Conservation (phyloP, 352 stramenopile genomes). For the Phytopythium oedochilum region DNA sequence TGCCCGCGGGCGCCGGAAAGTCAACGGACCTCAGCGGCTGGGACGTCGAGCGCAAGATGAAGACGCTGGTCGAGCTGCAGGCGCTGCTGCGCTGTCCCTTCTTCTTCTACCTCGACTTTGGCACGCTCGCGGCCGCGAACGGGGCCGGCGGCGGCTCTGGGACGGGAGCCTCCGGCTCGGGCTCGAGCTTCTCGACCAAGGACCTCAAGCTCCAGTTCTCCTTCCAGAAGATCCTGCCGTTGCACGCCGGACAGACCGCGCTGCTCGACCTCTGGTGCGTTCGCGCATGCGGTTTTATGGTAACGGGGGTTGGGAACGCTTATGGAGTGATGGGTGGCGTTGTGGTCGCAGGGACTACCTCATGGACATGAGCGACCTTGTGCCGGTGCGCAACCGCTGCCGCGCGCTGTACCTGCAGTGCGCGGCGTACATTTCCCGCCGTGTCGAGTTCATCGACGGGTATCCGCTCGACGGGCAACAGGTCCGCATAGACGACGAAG, state of each 20-base stretch:
- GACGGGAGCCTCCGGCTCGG: slow-evolving; percentile 6
- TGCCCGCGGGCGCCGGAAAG: slow-evolving; percentile 25
- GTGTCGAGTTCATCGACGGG: slow-evolving; percentile 73
- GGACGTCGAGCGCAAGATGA: slow-evolving; percentile 80
- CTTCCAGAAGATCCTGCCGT: slow-evolving; percentile 70
- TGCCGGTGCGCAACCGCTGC: slow-evolving; percentile 68
- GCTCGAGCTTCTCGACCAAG: slow-evolving; percentile 20
- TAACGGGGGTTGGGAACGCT: too few species aligned
- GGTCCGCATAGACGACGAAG: slow-evolving; percentile 35
- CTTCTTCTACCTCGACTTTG: slow-evolving; percentile 80
- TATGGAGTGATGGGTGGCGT: not conserved
- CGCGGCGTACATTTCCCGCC: slow-evolving; percentile 65
- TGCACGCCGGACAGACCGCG: slow-evolving; percentile 59
- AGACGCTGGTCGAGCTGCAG: slow-evolving; percentile 50
- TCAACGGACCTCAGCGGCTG: slow-evolving; percentile 61
- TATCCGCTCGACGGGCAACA: slow-evolving; percentile 53
- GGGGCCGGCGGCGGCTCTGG: slow-evolving; percentile 15
- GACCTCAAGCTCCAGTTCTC: slow-evolving; percentile 57
- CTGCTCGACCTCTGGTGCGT: slow-evolving; percentile 72
- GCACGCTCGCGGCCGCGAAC: slow-evolving; percentile 19
- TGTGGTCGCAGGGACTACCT: slow-evolving; percentile 51
- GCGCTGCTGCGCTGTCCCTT: slow-evolving; percentile 56
- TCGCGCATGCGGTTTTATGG: not conserved
- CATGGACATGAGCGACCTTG: slow-evolving; percentile 78
- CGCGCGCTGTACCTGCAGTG: slow-evolving; percentile 67